phyloP scores from a whole-genome alignment of 1,284 basidiomycete species.

The Cryptococcus sp. region DNA sequence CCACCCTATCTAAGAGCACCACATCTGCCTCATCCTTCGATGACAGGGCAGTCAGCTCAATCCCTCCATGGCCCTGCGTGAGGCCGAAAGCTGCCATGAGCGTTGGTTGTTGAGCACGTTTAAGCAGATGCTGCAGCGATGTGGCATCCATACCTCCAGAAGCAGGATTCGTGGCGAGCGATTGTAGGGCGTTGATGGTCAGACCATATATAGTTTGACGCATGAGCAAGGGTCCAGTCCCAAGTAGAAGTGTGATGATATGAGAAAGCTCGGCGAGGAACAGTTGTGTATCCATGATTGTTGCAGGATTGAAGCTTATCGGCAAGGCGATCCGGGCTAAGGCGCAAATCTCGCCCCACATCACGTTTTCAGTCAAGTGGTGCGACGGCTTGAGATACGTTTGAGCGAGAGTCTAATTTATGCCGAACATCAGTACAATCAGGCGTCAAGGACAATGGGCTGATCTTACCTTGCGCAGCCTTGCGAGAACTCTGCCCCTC shows the following conservation, averaged over 20 bases:
- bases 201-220: slow-evolving; percentile 79
- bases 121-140: slow-evolving; percentile 58
- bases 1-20: slow-evolving; percentile 65
- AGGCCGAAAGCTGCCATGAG: slow-evolving; percentile 75
- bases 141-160: slow-evolving; percentile 42
- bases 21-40: slow-evolving; percentile 60
- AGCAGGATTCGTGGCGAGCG: slow-evolving; percentile 53
- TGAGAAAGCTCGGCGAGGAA: slow-evolving; percentile 81
- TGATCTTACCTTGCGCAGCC: slow-evolving; percentile 68
- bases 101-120: slow-evolving; percentile 62
- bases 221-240: slow-evolving; percentile 69
- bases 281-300: slow-evolving; percentile 67
- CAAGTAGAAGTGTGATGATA: slow-evolving; percentile 71
- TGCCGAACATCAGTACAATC: neutral
- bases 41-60: slow-evolving; percentile 21
- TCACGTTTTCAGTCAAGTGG: slow-evolving; percentile 67
- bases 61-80: slow-evolving; percentile 24
- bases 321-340: slow-evolving; percentile 71
- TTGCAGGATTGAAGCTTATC: slow-evolving; percentile 67
- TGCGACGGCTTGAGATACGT: slow-evolving; percentile 65
- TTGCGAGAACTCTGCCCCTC: slow-evolving; percentile 72
- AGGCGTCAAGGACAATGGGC: neutral
- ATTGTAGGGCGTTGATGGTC: slow-evolving; percentile 76
- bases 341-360: slow-evolving; percentile 82
- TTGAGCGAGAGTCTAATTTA: slow-evolving; percentile 66